Base-by-base conservation (phyloP, 2,329 filamentous ascomycete species). In the Metarhizium robertsii region DNA sequence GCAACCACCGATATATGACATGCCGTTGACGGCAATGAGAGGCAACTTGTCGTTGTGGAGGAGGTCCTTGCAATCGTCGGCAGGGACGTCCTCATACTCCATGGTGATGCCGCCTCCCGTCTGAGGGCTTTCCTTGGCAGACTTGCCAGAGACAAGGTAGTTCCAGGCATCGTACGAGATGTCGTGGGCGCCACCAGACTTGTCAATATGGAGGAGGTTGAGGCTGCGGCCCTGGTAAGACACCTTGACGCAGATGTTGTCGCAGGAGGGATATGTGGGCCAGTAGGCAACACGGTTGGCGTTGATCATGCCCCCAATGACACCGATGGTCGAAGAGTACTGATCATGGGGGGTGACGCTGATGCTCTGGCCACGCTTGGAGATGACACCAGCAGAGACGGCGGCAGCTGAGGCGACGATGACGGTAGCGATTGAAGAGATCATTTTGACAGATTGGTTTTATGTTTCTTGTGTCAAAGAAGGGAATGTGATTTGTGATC, bases 91-190 rank as follows among this genome's bases (percentile, higher is more conserved):
- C 64, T 79, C 72, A 64, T 74, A 82, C 46, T 75, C 67, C 72
- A 83, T 81, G 43, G 68, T 62, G 47, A 79, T 68, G 52, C 75
- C 75, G 49, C 80, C 80, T 56, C 79, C 80, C 40, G 65, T 56
- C 2, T 72, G 68, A 14, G 79, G 79, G 52, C 71, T 64, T 14
- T 71, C 65, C 7, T 67, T 70, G 45, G 80, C 81, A 13, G 73
- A 71, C 58, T 73, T 62, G 59, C 80, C 80, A 38, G 73, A 78
- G 61, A 68, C 67, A 45, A 84, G 78, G 62, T 78, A 78, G 72
- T 81, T 82, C 79, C 79, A 84, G 52, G 80, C 80, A 59, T 84
- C 80, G 71, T 84, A 84, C 56, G 72, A 76, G 69, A 84, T 76
- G 67, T 84, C 81, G 66, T 80, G 66, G 53, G 80, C 80, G 51